Base-by-base conservation (phyloP, 495 filamentous ascomycete genomes). In the Penicillium cosmopolitanum region DNA sequence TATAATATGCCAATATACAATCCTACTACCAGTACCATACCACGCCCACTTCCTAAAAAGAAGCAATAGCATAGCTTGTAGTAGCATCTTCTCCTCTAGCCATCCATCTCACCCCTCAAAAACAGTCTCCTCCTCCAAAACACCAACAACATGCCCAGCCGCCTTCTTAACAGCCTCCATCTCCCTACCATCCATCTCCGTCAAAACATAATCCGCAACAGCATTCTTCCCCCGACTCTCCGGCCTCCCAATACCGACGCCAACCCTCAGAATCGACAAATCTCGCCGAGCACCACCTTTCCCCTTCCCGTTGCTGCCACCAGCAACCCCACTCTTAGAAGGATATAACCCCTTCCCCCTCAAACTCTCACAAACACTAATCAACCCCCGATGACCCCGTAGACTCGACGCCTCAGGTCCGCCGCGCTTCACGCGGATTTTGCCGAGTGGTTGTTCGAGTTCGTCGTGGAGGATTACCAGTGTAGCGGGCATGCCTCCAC, bases 381-480 rank as follows among this genome's bases (percentile, higher is more conserved):
- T 90, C 42, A 96, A 60, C 5, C 92, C 92, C 59, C 93, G 92
- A 70, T 96, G 92, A 0, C 92, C 92, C 15, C 84, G 79, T 36
- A 78, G 72, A 68, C 72, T 87, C 48, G 83, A 84, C 76, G 44
- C 63, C 51, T 79, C 72, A 5, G 76, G 66, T 21, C 83, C 83
- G 2, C 80, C 84, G 48, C 69, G 78, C 63, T 72, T 85, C 40
- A 89, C 73, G 42, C 78, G 87, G 5, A 96, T 77, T 38, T 80
- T 82, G 1, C 91, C 91, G 11, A 91, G 63, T 23, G 79, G 73
- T 46, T 80, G 79, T 67, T 96, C 92, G 9, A 96, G 73, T 66
- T 96, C 92, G 66, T 96, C 92, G 73, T 96, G 91, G 28, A 96
- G 75, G 2, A 96, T 73, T 3, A 96, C 84, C 15, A 96, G 74